phyloP scores from a whole-genome alignment of 1,284 basidiomycete genomes.

The Xerocomus nothofagi region DNA sequence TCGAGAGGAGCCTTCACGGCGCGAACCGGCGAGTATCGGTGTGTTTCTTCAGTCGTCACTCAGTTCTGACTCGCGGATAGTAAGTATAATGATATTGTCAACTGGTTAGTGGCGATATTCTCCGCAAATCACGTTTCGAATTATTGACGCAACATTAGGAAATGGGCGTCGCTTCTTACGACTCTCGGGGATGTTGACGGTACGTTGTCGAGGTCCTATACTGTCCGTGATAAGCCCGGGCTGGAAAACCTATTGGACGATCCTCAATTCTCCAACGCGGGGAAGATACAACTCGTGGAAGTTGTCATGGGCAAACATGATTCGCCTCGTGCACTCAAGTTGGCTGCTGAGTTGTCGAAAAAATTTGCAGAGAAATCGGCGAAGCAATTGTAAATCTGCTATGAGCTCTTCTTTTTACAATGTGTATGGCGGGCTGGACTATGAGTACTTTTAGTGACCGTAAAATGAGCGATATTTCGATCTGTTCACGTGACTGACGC shows the following conservation, averaged over 20 bases:
- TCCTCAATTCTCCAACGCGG: conserved; percentile 54
- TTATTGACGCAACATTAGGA: conserved; percentile 30
- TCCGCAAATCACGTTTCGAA: conserved; percentile 1
- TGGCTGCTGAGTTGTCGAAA: conserved; percentile 47
- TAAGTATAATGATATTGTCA: conserved; percentile 72
- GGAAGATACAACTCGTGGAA: conserved; percentile 77
- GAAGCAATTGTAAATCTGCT: conserved; percentile 15
- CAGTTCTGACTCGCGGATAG: conserved; percentile 39
- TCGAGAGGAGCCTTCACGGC: conserved; percentile 82
- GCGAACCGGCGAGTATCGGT: conserved; percentile 38
- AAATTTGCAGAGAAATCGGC: conserved; percentile 18
- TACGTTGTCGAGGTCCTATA: conserved; percentile 62
- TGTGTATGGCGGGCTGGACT: background rate
- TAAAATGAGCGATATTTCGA: conserved; percentile 48
- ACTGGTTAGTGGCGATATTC: conserved; percentile 46
- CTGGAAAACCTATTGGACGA: conserved; percentile 64
- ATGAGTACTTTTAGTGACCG: too few relatives aligned
- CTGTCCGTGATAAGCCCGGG: conserved; percentile 62
- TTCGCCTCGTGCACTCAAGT: conserved; percentile 64
- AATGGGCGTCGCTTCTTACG: conserved; percentile 61
- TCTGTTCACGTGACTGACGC: conserved; percentile 34
- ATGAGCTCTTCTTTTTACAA: background rate
- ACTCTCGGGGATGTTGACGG: conserved; percentile 58
- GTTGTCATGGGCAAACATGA: conserved; percentile 74
- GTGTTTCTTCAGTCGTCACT: conserved; percentile 14